Evolutionary conservation across 2,329 filamentous ascomycete species (phyloP), one percentile per base, ranked within the genome.

Genomic region (Pseudonectria buxi): DNA sequence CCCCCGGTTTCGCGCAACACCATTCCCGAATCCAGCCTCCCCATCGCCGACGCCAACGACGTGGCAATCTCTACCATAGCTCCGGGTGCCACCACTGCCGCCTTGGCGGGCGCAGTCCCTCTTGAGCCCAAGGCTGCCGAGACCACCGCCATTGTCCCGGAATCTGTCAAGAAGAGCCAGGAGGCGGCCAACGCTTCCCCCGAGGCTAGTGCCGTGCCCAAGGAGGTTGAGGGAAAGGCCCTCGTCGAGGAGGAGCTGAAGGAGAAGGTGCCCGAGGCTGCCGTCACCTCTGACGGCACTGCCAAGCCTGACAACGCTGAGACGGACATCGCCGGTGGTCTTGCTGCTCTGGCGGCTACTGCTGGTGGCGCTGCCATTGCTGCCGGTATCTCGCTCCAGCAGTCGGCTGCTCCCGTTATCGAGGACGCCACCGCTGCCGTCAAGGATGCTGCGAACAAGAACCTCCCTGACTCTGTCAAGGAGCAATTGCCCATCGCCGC

Each of bases 21-120:
- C 58, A 88, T 92, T 45, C 86, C 87, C 13, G 86, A 94, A 64
- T 90, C 86, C 7, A 86, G 83, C 59, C 70, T 92, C 44, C 83
- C 85, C 10, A 81, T 88, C 35, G 50, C 55, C 24, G 54, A 57
- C 35, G 57, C 56, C 35, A 51, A 53, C 18, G 64, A 66, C 36
- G 66, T 64, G 32, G 63, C 64, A 34, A 71, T 79, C 47, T 73
- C 68, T 50, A 73, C 69, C n/a, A 68, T 66, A 48, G 50, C 64
- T 49, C 48, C 77, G 62, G 49, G 65, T 57, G 61, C 81, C 3
- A 83, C 84, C 27, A 90, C 86, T 16, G 78, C 80, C 40, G 73
- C 67, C 9, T 68, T 89, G 45, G 83, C 83, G 26, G 80, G 72
- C 33, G 64, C 78, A 43, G 79, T 85, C 25, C 82, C 84, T 28